Conservation (phyloP, 805 yeast genomes). For the Monosporozyma yasuniensis region DNA sequence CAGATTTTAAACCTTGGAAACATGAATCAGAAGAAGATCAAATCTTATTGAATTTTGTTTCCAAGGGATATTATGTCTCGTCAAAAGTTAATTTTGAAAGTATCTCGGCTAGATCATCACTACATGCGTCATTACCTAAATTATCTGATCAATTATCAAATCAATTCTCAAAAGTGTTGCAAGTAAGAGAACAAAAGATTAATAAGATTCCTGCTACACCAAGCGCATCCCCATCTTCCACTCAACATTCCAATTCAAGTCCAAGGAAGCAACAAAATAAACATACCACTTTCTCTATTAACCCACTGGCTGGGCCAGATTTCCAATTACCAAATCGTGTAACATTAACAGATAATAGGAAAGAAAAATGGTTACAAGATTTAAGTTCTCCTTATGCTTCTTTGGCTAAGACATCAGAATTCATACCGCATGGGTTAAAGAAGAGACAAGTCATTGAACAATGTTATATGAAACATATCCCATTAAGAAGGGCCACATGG, state of each 20-base stretch:
- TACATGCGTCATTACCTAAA: slow-evolving; percentile 27
- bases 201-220: slow-evolving; percentile 19
- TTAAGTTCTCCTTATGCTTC: slow-evolving; percentile 62
- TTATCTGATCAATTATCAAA: slow-evolving; percentile 23
- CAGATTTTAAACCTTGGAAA: slow-evolving; percentile 31
- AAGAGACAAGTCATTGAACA: slow-evolving; percentile 67
- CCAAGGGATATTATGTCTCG: slow-evolving; percentile 28
- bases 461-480: slow-evolving; percentile 57
- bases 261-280: not conserved
- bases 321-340: slow-evolving; percentile 43
- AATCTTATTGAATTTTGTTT: slow-evolving; percentile 24
- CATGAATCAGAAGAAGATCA: slow-evolving; percentile 27
- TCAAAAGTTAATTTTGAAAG: slow-evolving; percentile 31
- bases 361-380: slow-evolving; percentile 79
- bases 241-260: slow-evolving; percentile 1
- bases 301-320: slow-evolving; percentile 25
- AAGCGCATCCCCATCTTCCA: not conserved
- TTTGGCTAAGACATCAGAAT: slow-evolving; percentile 56
- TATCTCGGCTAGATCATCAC: slow-evolving; percentile 30
- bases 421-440: slow-evolving; percentile 85
- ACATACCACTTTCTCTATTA: slow-evolving; percentile 8
- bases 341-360: slow-evolving; percentile 77
- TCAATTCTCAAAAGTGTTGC: slow-evolving; percentile 23
- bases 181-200: slow-evolving; percentile 26
- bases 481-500: slow-evolving; percentile 83